Evolutionary conservation across 345 rosid species (phyloP).

Genomic region (Eutrema heterophyllum): DNA sequence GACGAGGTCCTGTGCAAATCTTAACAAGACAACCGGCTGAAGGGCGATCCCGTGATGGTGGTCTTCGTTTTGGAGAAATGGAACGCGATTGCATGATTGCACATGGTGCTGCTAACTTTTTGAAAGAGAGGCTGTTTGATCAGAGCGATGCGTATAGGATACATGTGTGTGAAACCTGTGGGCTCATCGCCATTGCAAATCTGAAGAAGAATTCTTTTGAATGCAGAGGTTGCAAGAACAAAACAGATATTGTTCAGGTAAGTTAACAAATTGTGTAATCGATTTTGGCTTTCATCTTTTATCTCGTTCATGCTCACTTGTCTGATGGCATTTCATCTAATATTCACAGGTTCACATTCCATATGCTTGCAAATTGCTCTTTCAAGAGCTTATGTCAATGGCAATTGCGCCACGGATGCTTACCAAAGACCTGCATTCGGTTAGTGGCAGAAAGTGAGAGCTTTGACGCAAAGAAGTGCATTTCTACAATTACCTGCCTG

Average conservation of each 20-base stretch:
- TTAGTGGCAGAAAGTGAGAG: slow-evolving; percentile 63
- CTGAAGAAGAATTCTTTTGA: slow-evolving; percentile 87
- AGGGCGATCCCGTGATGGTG: slow-evolving; percentile 98
- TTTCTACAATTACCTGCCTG: background rate
- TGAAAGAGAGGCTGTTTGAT: slow-evolving; percentile 93
- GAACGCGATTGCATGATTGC: slow-evolving; percentile 99
- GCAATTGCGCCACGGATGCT: slow-evolving; percentile 99
- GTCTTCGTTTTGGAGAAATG: slow-evolving; percentile 97
- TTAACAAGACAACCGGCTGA: slow-evolving; percentile 97
- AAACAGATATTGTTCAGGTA: slow-evolving; percentile 92
- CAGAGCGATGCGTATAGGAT: slow-evolving; percentile 97
- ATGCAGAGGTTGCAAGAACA: slow-evolving; percentile 97
- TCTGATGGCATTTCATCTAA: slow-evolving; percentile 5
- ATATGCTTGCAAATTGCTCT: slow-evolving; percentile 88
- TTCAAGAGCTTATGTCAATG: slow-evolving; percentile 99
- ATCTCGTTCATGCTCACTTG: background rate
- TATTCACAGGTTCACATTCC: slow-evolving; percentile 75
- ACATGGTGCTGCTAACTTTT: slow-evolving; percentile 91
- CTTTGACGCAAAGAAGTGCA: background rate
- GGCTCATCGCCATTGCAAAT: slow-evolving; percentile 90
- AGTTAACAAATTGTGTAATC: background rate
- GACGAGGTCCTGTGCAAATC: slow-evolving; percentile 95
- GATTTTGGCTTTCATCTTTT: background rate
- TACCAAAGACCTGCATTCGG: slow-evolving; percentile 49
- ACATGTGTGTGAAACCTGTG: slow-evolving; percentile 88